phyloP scores from a whole-genome alignment of 345 rosid genomes.

The Microthlaspi erraticum region DNA sequence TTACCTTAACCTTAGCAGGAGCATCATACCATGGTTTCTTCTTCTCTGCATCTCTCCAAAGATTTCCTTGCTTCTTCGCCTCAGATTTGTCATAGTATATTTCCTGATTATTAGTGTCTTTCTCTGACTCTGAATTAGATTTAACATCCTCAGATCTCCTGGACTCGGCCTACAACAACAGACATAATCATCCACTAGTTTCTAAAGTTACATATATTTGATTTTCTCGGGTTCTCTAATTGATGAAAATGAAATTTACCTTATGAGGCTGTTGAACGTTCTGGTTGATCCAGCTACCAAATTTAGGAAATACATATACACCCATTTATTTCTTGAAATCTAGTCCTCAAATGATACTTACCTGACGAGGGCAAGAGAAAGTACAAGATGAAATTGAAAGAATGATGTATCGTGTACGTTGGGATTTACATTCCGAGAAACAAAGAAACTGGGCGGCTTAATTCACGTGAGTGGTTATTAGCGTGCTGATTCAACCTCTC shows the following conservation, averaged over 20 bases:
- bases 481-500: background rate
- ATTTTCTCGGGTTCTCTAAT: background rate
- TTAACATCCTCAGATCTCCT: constrained; percentile 47
- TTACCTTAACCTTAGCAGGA: constrained; percentile 61
- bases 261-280: constrained; percentile 1
- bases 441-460: background rate
- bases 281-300: constrained; percentile 3
- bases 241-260: constrained; percentile 20
- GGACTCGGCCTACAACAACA: constrained; percentile 52
- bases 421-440: background rate
- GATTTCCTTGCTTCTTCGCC: constrained; percentile 52
- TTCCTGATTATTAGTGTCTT: background rate
- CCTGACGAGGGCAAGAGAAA: background rate
- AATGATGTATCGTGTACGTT: background rate
- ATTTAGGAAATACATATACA: background rate
- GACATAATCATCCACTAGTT: background rate
- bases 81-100: constrained; percentile 31
- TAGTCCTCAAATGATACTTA: background rate
- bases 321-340: background rate
- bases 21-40: constrained; percentile 65
- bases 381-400: background rate
- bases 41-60: constrained; percentile 59
- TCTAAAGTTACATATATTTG: background rate
- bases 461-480: background rate
- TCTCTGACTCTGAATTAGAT: constrained; percentile 3